Percentiles rank a stretch among this genome's conserved stretches.
Evolutionary conservation across 1,139 yeast species (phyloP).

Genomic region (Protomyces macrosporus): DNA sequence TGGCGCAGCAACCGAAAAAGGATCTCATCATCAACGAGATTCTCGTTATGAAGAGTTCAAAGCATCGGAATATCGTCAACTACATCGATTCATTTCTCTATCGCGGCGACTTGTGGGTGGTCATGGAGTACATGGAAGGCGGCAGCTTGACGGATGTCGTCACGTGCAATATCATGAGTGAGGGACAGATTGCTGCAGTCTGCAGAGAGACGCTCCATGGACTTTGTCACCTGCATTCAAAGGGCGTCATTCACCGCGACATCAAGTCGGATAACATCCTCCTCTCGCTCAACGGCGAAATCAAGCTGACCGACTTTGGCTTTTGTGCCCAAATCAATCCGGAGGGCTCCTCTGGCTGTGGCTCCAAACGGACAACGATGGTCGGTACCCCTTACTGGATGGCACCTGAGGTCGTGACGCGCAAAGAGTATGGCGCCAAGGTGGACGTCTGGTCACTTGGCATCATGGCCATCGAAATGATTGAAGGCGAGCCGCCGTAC

Average conservation of each 20-base stretch:
- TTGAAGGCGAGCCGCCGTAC: constrained; percentile 98
- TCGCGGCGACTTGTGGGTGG: constrained; percentile 77
- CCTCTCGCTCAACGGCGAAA: constrained; percentile 74
- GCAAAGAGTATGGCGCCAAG: constrained; percentile 94
- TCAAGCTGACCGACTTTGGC: constrained; percentile 70
- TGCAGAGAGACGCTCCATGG: constrained; percentile 86
- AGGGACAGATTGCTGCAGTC: constrained; percentile 96
- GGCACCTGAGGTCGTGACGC: constrained; percentile 96
- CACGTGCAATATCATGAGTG: constrained; percentile 90
- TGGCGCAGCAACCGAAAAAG: constrained; percentile 87
- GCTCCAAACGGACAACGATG: constrained; percentile 84
- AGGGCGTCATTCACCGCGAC: constrained; percentile 94
- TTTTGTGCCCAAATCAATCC: constrained; percentile 96
- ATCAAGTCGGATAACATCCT: constrained; percentile 91
- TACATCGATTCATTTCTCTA: constrained; percentile 77
- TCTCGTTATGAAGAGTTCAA: constrained; percentile 88
- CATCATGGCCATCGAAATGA: constrained; percentile 97
- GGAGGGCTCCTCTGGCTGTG: constrained; percentile 42
- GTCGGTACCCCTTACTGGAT: constrained; percentile 99
- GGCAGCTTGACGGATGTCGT: constrained; percentile 94
- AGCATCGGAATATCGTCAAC: constrained; percentile 88
- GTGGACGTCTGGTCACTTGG: constrained; percentile 98
- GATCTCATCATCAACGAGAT: constrained; percentile 92
- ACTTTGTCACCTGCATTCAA: constrained; percentile 76
- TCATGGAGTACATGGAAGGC: constrained; percentile 98